These are phyloP conservation scores for Penicillium cinerascens DNA, from an alignment of 495 filamentous ascomycete species.

Conservation along the genomic window DNA sequence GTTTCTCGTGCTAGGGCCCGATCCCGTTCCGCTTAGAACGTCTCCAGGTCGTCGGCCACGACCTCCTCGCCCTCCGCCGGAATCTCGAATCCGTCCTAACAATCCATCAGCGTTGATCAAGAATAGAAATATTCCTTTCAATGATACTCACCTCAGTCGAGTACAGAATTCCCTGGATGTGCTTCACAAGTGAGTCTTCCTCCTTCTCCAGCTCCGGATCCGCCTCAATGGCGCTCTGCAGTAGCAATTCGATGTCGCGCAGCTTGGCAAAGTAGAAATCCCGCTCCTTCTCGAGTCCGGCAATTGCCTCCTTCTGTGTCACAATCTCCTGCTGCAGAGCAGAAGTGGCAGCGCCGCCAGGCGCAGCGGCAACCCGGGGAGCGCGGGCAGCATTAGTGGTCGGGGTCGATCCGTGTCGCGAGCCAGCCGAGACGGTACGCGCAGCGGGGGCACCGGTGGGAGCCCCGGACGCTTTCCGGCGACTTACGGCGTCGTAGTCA, in stretches of 20 bases:
- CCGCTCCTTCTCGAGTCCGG: constrained; percentile 85
- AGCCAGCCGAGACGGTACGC: constrained; percentile 23
- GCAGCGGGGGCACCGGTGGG: constrained; percentile 42
- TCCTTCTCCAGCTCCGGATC: constrained; percentile 90
- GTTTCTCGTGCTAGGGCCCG: not conserved
- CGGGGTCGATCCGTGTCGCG: constrained; percentile 67
- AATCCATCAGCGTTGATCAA: not conserved
- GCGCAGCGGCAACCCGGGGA: constrained; percentile 40
- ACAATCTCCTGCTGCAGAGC: constrained; percentile 77
- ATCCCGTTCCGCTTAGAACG: constrained; percentile 36
- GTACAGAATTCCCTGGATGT: constrained; percentile 94
- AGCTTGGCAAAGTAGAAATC: constrained; percentile 99
- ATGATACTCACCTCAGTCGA: constrained; percentile 72
- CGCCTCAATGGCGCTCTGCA: constrained; percentile 87
- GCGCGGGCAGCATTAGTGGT: constrained; percentile 56
- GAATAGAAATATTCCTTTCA: not conserved
- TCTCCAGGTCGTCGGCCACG: constrained; percentile 46
- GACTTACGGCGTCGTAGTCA: constrained; percentile 85
- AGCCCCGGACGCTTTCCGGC: constrained; percentile 75
- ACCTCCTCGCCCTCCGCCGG: constrained; percentile 37
- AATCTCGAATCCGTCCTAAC: constrained; percentile 54
- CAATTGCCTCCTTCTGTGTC: constrained; percentile 79
- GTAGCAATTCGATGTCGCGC: constrained; percentile 89
- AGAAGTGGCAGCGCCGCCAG: constrained; percentile 55
- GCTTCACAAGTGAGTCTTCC: constrained; percentile 84